Conservation (phyloP, 371 early-diverging fungal species). For the Globomyces sp. region DNA sequence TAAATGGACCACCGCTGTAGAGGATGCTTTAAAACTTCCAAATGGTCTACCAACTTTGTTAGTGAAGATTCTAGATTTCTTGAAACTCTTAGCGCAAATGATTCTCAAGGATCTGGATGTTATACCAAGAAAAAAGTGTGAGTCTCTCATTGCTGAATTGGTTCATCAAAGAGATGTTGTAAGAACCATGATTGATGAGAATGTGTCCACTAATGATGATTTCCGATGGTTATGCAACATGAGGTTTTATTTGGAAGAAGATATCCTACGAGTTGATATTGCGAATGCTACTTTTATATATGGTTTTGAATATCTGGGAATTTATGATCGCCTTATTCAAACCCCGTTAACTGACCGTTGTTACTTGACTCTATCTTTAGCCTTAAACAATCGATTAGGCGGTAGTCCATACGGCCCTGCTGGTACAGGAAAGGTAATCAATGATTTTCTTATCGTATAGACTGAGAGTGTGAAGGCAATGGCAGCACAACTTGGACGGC, state of each 20-base stretch:
- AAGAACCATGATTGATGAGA: constrained; percentile 62
- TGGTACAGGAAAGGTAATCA: constrained; percentile 54
- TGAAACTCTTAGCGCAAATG: constrained; percentile 87
- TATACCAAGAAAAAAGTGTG: constrained; percentile 90
- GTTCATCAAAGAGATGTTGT: constrained; percentile 97
- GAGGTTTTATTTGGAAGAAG: constrained; percentile 89
- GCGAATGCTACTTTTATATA: constrained; percentile 93
- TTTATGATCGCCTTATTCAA: constrained; percentile 94
- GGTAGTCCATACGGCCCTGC: constrained; percentile 97
- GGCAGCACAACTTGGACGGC: constrained; percentile 93
- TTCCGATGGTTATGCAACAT: constrained; percentile 97
- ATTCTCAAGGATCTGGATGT: constrained; percentile 83
- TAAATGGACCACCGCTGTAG: constrained; percentile 88
- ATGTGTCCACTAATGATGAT: constrained; percentile 66
- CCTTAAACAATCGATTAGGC: constrained; percentile 88
- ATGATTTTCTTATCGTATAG: constrained; percentile 38
- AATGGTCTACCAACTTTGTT: constrained; percentile 57
- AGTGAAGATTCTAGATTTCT: constrained; percentile 64
- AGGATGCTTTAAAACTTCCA: constrained; percentile 40
- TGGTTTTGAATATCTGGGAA: constrained; percentile 97
- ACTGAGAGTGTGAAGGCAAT: constrained; percentile 98
- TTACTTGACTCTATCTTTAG: constrained; percentile 96
- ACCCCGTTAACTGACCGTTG: constrained; percentile 98
- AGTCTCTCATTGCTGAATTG: constrained; percentile 96
- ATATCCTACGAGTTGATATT: constrained; percentile 80